These are phyloP conservation scores for Alternaria panax DNA, from an alignment of 2,329 filamentous ascomycete species.

Conservation along the genomic window DNA sequence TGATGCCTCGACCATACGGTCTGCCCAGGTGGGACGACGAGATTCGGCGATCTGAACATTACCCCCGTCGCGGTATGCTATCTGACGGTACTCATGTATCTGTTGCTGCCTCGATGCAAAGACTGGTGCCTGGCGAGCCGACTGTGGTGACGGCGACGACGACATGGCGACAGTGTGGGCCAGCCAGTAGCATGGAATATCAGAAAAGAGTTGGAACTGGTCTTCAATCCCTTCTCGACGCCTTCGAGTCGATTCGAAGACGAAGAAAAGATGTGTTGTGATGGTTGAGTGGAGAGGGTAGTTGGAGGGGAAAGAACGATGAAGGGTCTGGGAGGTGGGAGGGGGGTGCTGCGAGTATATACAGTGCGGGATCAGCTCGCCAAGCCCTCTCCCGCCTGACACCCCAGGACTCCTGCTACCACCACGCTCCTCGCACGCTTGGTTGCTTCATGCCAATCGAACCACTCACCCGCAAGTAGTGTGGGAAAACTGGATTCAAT, in stretches of 20 bases:
- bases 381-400: conserved; percentile 26
- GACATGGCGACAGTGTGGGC: conserved; percentile 29
- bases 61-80: conserved; percentile 35
- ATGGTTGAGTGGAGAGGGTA: conserved; percentile 9
- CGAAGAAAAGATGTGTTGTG: conserved; percentile 8
- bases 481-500: neutral
- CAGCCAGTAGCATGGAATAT: conserved; percentile 6
- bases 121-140: conserved; percentile 1
- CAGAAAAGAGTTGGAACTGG: conserved; percentile 9
- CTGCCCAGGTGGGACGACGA: conserved; percentile 28
- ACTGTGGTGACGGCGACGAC: conserved; percentile 20
- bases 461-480: neutral
- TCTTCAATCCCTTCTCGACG: neutral
- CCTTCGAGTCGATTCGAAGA: conserved; percentile 2
- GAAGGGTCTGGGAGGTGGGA: conserved; percentile 15
- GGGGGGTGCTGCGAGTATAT: conserved; percentile 36
- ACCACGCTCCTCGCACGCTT: conserved; percentile 12
- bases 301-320: conserved; percentile 14
- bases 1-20: neutral
- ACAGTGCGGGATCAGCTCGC: conserved; percentile 25
- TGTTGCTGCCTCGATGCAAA: neutral
- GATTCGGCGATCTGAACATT: conserved; percentile 34
- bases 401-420: conserved; percentile 11
- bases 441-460: conserved; percentile 1
- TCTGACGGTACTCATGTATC: conserved; percentile 27